A percentile compares a stretch with the other conserved stretches of the same genome.
Conservation (phyloP, 306 rosid species). For the apple (Malus domestica) region DNA sequence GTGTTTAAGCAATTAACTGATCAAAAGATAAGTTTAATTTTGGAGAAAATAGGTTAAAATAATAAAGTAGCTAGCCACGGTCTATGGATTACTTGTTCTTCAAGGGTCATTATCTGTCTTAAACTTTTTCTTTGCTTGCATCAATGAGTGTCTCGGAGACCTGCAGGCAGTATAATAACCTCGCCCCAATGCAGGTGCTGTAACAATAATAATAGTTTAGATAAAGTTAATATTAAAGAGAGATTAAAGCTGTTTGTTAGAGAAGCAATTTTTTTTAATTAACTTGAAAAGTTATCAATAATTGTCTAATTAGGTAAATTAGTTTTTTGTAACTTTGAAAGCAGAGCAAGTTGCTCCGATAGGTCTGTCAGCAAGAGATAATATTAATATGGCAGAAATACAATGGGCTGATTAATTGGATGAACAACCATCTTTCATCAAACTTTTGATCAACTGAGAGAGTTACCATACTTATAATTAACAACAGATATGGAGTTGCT, state of each 20-base stretch:
- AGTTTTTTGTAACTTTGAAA: slow-evolving; percentile 20
- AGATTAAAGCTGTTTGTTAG: slow-evolving; percentile 8
- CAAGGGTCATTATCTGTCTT: slow-evolving; percentile 36
- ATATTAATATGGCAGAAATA: neutral
- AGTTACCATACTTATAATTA: neutral
- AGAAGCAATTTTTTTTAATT: slow-evolving; percentile 1
- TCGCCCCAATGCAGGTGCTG: neutral
- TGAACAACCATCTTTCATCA: neutral
- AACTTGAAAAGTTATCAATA: slow-evolving; percentile 20
- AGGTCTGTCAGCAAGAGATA: neutral
- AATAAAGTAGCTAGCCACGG: neutral
- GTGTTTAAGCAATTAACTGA: neutral
- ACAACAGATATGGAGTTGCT: neutral
- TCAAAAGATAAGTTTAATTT: neutral
- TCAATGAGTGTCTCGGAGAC: neutral
- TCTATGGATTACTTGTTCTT: slow-evolving; percentile 26
- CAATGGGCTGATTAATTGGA: slow-evolving; percentile 3
- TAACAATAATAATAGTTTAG: slow-evolving; percentile 1
- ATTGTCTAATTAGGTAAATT: slow-evolving; percentile 13
- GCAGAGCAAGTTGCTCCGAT: slow-evolving; percentile 26
- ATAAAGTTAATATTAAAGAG: neutral
- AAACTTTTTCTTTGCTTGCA: slow-evolving; percentile 8
- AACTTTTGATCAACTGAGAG: neutral
- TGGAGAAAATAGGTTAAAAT: neutral
- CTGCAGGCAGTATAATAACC: slow-evolving; percentile 1